Conservation (phyloP, 495 filamentous ascomycete species). For the Poronia punctata region DNA sequence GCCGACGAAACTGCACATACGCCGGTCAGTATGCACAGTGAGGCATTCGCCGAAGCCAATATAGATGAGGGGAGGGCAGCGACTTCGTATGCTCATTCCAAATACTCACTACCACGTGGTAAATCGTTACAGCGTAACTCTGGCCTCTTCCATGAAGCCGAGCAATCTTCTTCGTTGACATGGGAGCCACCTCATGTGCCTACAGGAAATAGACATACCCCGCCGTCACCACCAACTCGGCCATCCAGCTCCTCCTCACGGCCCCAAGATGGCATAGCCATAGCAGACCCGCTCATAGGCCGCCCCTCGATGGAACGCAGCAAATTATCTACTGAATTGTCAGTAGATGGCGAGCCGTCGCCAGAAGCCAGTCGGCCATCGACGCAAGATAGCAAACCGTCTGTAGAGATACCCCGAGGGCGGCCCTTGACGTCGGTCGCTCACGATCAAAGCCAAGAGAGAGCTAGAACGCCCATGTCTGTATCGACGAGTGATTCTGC, state of each 20-base stretch:
- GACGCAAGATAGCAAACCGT: constrained; percentile 31
- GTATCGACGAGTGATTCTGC: constrained; percentile 57
- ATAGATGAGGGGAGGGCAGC: constrained; percentile 39
- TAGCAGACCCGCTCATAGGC: constrained; percentile 30
- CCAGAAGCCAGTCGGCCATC: constrained; percentile 44
- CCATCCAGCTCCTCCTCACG: constrained; percentile 42
- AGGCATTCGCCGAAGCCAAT: constrained; percentile 45
- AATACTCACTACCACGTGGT: constrained; percentile 75
- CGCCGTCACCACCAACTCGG: constrained; percentile 47
- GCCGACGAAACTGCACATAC: constrained; percentile 55
- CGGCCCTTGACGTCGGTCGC: constrained; percentile 30
- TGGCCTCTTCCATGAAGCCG: constrained; percentile 53
- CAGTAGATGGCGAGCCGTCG: constrained; percentile 23
- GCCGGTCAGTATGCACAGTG: constrained; percentile 57
- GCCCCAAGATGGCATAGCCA: constrained; percentile 25
- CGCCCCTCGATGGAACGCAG: constrained; percentile 38
- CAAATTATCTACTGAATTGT: constrained; percentile 38
- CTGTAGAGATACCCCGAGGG: constrained; percentile 34
- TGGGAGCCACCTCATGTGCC: constrained; percentile 51
- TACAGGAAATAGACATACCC: constrained; percentile 43
- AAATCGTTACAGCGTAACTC: constrained; percentile 67
- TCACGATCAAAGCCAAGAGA: constrained; percentile 21
- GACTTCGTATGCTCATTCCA: constrained; percentile 76
- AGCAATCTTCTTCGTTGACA: constrained; percentile 48
- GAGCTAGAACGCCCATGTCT: constrained; percentile 39